Base-by-base conservation (phyloP, 495 filamentous ascomycete genomes). In the Penicillium malachiteum region DNA sequence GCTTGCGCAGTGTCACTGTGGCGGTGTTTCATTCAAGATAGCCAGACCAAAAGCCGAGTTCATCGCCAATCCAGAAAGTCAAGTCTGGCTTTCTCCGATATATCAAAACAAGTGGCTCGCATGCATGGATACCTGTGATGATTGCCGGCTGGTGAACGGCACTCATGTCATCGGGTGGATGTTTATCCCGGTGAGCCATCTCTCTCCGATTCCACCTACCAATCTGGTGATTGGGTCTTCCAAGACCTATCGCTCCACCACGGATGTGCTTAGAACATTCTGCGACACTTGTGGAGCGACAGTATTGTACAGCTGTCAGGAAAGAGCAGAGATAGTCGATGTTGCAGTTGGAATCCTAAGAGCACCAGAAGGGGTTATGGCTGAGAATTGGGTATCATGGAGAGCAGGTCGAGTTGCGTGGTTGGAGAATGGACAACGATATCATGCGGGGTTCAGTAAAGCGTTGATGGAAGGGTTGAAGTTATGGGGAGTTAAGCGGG, bases 201-300 rank as follows among this genome's bases (percentile, higher is more conserved):
- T 59, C 31, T 56, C 35, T 30, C 54, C 54, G 57, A 69, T 3
- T 57, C 71, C 8, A 0, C 43, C 56, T 0, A 50, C 65, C 2
- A 64, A 73, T 54, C 49, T 76, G 6, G 48, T 63, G n/a, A 56
- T 79, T 11, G 80, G 81, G 4, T 77, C 75, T 3, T 66, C 81
- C 38, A 72, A 73, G 16, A 65, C 62, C 18, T 83, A 81, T 50
- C 52, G 58, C 5, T 80, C 75, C 9, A 78, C 73, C 1, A 54
- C 70, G 17, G 75, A 67, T 17, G 74, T 80, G 0, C 67, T 74
- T 41, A 67, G 81, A 7, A 80, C 78, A 18, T 82, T 81, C 57
- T 86, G 83, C 62, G 61, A 70, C 8, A 65, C 54, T 3, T 86
- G 83, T 56, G 80, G 80, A 10, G 79, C 81, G 1, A 69, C 64